Evolutionary conservation across 495 filamentous ascomycete genomes (phyloP), one percentile per base, ranked within the genome.

Genomic region (Penicillium coffeae): DNA sequence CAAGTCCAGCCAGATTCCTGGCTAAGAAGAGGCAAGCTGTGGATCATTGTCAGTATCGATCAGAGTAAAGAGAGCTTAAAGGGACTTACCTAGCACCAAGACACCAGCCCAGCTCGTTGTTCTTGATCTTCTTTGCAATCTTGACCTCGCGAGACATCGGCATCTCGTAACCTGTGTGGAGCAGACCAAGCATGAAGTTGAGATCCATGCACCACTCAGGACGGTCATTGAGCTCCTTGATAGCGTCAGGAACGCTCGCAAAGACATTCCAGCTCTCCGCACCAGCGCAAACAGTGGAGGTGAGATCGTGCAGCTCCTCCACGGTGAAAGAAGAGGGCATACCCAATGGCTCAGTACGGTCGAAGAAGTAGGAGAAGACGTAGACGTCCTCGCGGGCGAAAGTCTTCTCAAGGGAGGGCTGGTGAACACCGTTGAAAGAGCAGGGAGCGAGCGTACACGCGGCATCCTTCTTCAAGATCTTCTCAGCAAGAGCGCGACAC

Each of bases 81-180:
- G 19, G 41, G 21, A 36, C 52, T 71, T 78, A 91, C 89, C 89
- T 96, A 50, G 93, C 93, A 58, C 93, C 93, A 65, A 98, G 74
- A 72, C 91, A 96, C 93, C 93, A 98, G 40, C 93, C 93, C 48
- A 98, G 71, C 76, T 98, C 94, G 67, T 96, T 96, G 27, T 83
- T 84, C 76, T 92, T 92, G 57, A 97, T 93, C 80, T 96, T 92
- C 87, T 98, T 97, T 21, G 93, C 93, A 56, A 96, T 94, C 76
- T 87, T 89, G 45, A 98, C 90, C 71, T 97, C 92, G 16, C 93
- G 81, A 48, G 93, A 88, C 59, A 97, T 78, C 4, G 91, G 91
- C 90, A 98, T 97, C 55, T 96, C 93, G 66, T 98, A 98, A 15
- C 93, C 93, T 1, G 90, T 96, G 66, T 96, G 91, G 50, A 96